A percentile compares a stretch with the other conserved stretches of the same genome.
Conservation (phyloP, 176 grass and related monocot species). For the Zoysia japonica region DNA sequence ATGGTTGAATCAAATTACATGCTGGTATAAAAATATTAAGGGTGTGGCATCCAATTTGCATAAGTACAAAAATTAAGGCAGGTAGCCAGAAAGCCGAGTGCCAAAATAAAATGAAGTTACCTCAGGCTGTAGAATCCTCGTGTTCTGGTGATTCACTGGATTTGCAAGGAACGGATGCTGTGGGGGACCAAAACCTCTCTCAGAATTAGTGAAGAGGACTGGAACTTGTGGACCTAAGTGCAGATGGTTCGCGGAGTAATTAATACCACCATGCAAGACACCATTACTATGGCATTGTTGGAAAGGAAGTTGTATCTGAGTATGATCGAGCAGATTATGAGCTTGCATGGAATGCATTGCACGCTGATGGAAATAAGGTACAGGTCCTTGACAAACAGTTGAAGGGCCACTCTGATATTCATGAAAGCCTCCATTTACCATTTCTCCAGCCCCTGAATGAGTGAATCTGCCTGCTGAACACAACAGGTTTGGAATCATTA, state of each 20-base stretch:
- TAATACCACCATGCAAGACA: conserved; percentile 45
- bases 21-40: conserved; percentile 11
- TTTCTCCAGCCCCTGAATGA: conserved; percentile 48
- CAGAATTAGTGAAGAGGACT: conserved; percentile 47
- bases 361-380: conserved; percentile 64
- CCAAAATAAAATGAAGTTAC: conserved; percentile 35
- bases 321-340: conserved; percentile 54
- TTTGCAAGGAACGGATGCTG: conserved; percentile 46
- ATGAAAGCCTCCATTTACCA: conserved; percentile 44
- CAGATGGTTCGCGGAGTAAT: conserved; percentile 45
- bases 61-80: background rate
- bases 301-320: conserved; percentile 53
- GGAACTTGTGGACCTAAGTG: conserved; percentile 59
- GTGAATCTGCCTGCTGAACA: conserved; percentile 56
- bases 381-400: conserved; percentile 41
- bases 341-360: conserved; percentile 51
- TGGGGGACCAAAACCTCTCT: conserved; percentile 48
- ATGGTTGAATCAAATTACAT: conserved; percentile 7
- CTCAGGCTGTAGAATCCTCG: conserved; percentile 54
- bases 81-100: conserved; percentile 6
- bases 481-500: conserved; percentile 37
- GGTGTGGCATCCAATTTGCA: background rate
- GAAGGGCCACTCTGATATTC: conserved; percentile 50
- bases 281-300: conserved; percentile 51
- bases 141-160: conserved; percentile 50